Base-by-base conservation (phyloP, 139 green algal species). In the Chlorella sp. region DNA sequence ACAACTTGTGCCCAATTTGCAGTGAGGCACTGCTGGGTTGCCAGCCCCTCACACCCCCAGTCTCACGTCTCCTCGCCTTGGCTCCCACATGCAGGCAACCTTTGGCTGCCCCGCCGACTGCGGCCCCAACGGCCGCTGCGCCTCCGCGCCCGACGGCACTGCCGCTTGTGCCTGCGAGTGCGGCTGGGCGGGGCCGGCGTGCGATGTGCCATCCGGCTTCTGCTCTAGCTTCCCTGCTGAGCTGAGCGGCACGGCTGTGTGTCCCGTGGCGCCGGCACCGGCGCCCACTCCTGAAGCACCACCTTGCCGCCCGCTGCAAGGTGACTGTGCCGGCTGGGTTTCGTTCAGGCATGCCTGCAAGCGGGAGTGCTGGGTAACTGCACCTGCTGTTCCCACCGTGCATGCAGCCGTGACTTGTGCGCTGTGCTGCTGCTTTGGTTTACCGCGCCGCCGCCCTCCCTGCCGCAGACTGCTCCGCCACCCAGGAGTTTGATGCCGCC, bases 51-150 rank as follows among this genome's bases (percentile, higher is more conserved):
- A 8, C 43, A 51, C 6, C 38, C 19, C 74, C 74, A 67, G 28
- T 19, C 46, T 13, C 46, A 46, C 48, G n/a, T n/a, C n/a, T n/a
- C n/a, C n/a, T n/a, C n/a, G n/a, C n/a, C n/a, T n/a, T n/a, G n/a
- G n/a, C 51, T 60, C 51, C 51, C 14, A 26, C 16, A 20, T 70
- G n/a, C 40, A 44, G 46, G 30, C 44, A n/a, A 78, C 64, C 1
- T 64, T 90, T 28, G 88, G 88, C 40, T 91, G 88, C 82, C 30
- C 58, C 22, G 26, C 16, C 8, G 73, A 75, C 56, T 92, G 88
- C 78, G 83, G 83, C 48, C 22, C 43, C 5, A 79, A 92, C 73
- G 88, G 88, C 26, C 68, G 78, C 28, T 92, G 88, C 76, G 30
- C 38, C 13, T 11, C 41, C 17, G 44, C 54, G 9, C 64, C 70